Percentiles rank a stretch among this genome's conserved stretches.
These are phyloP conservation scores for Knoxia roxburghii DNA, from an alignment of 257 asterid species.

Conservation along the genomic window DNA sequence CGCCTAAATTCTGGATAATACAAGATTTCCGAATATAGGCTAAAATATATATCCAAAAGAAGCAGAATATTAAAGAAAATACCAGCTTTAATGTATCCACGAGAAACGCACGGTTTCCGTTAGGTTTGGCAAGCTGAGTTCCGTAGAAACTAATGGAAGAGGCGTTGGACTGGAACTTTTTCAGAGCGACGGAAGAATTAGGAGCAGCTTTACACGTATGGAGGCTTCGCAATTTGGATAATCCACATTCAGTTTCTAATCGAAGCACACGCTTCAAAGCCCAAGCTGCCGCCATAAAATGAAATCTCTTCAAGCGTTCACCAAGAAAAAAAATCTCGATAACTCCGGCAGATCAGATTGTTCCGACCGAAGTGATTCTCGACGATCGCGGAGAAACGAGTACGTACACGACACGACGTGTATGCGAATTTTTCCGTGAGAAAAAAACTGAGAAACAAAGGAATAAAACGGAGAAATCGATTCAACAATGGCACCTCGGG, in stretches of 20 bases:
- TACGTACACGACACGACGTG: too few species aligned
- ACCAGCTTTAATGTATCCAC: slow-evolving; percentile 57
- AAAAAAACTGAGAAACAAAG: too few species aligned
- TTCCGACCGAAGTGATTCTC: too few species aligned
- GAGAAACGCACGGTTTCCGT: slow-evolving; percentile 37
- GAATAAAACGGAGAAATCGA: not conserved
- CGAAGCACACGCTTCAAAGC: slow-evolving; percentile 31
- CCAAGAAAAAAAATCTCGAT: too few species aligned
- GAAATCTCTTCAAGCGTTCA: not conserved
- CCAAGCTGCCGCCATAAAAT: slow-evolving; percentile 23
- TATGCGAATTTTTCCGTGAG: not conserved
- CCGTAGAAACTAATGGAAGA: slow-evolving; percentile 19
- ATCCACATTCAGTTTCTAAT: slow-evolving; percentile 21
- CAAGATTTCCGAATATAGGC: too few species aligned
- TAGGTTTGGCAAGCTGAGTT: slow-evolving; percentile 39
- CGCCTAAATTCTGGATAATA: not conserved
- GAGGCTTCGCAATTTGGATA: slow-evolving; percentile 25
- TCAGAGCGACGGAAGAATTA: slow-evolving; percentile 12
- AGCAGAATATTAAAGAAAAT: too few species aligned
- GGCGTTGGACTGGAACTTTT: slow-evolving; percentile 6
- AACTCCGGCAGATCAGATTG: too few species aligned
- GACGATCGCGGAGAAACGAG: not conserved
- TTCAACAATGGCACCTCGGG: not conserved
- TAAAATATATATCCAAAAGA: too few species aligned
- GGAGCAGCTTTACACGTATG: slow-evolving; percentile 12